A percentile compares a stretch with the other conserved stretches of the same genome.
Evolutionary conservation across 192 early-diverging fungal genomes (phyloP).

Genomic region (Podila epigama): DNA sequence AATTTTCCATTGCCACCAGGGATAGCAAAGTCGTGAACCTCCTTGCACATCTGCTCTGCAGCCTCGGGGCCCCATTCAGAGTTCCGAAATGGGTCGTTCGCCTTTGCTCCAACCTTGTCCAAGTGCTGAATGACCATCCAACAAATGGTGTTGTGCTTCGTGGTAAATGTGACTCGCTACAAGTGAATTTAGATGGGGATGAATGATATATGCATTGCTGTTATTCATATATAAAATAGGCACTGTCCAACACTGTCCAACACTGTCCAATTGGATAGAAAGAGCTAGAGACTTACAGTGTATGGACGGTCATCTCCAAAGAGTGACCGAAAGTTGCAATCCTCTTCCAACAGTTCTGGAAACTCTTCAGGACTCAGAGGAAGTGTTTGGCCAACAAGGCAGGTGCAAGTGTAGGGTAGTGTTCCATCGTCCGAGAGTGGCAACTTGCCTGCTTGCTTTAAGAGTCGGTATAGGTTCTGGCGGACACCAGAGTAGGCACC

Average conservation of each 20-base stretch:
- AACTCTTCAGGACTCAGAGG: not conserved
- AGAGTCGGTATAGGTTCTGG: slow-evolving; percentile 1
- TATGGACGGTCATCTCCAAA: not conserved
- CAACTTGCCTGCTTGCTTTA: not conserved
- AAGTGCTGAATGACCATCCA: not conserved
- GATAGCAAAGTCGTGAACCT: slow-evolving; percentile 18
- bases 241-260: no score
- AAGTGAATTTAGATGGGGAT: not conserved
- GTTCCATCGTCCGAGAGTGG: not conserved
- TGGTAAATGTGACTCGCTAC: slow-evolving; percentile 1
- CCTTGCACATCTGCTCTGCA: slow-evolving; percentile 21
- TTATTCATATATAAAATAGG: not conserved
- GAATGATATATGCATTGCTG: no score
- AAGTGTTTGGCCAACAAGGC: slow-evolving; percentile 4
- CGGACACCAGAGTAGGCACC: slow-evolving; percentile 6
- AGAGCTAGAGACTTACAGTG: not conserved
- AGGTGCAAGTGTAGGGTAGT: not conserved
- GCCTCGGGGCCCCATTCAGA: slow-evolving; percentile 45
- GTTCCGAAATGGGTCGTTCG: slow-evolving; percentile 20
- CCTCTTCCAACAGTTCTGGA: not conserved
- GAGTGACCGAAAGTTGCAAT: not conserved
- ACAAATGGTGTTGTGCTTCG: not conserved
- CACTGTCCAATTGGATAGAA: no score
- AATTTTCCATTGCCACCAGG: slow-evolving; percentile 19
- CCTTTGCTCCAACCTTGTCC: not conserved